Percentiles rank a stretch among this genome's conserved stretches.
Evolutionary conservation across 306 rosid species (phyloP).

Genomic region (Pueraria montana): DNA sequence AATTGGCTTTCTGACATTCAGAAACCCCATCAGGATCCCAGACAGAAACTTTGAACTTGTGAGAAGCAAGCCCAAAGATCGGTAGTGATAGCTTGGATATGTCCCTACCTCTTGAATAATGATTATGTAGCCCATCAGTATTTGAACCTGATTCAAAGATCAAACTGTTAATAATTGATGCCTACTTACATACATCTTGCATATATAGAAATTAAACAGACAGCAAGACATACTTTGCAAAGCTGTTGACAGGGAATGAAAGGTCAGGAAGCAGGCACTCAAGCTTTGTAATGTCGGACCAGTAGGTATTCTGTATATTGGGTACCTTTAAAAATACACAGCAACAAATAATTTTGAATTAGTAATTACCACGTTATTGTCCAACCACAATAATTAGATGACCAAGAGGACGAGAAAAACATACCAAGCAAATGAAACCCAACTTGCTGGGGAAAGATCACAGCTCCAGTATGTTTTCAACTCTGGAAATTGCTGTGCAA

Average conservation of each 20-base stretch:
- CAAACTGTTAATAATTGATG: conserved; percentile 20
- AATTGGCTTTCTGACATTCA: conserved; percentile 71
- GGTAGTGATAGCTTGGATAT: conserved; percentile 69
- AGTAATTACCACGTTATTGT: conserved; percentile 15
- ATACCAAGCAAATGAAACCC: conserved; percentile 93
- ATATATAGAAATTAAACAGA: conserved; percentile 41
- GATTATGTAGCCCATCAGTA: conserved; percentile 60
- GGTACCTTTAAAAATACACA: conserved; percentile 71
- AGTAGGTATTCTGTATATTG: conserved; percentile 93
- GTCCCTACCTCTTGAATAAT: conserved; percentile 58
- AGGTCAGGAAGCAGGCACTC: conserved; percentile 91
- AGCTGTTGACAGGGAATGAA: conserved; percentile 76
- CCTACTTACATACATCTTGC: conserved; percentile 17
- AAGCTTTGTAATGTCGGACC: conserved; percentile 90
- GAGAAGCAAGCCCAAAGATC: conserved; percentile 82
- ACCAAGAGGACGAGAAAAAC: conserved; percentile 37
- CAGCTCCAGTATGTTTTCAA: conserved; percentile 82
- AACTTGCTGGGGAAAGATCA: conserved; percentile 90
- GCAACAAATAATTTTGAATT: conserved; percentile 38
- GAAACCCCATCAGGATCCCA: conserved; percentile 75
- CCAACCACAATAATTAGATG: conserved; percentile 21
- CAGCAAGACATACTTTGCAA: conserved; percentile 57
- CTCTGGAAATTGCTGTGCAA: conserved; percentile 78
- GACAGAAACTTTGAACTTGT: conserved; percentile 75
- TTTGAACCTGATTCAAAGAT: conserved; percentile 68